Evolutionary conservation across 768 basidiomycete species (phyloP).

Genomic region (Kockovaella imperatae): DNA sequence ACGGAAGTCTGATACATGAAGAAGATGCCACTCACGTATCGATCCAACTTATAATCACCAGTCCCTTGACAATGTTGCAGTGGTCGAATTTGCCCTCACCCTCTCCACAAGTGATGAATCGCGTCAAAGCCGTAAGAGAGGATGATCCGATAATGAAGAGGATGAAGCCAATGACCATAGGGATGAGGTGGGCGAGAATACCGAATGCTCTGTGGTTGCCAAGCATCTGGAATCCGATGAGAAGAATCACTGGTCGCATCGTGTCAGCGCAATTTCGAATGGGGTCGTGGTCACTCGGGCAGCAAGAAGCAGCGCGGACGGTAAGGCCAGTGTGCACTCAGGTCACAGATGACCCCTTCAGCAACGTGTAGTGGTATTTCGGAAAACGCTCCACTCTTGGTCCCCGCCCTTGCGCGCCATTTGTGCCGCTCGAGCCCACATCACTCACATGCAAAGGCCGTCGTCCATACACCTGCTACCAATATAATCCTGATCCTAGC

Average conservation of each 20-base stretch:
- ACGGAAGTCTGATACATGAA: background rate
- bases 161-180: conserved; percentile 13
- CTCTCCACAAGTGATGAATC: conserved; percentile 36
- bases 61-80: conserved; percentile 43
- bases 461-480: conserved; percentile 36
- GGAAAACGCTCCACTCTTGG: too few species aligned
- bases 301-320: background rate
- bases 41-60: conserved; percentile 43
- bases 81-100: conserved; percentile 24
- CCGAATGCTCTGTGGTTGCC: conserved; percentile 30
- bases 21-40: conserved; percentile 28
- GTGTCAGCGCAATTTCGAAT: background rate
- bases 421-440: too few species aligned
- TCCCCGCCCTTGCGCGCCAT: too few species aligned
- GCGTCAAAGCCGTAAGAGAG: conserved; percentile 41
- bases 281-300: background rate
- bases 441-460: conserved; percentile 32
- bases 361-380: background rate
- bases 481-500: conserved; percentile 44
- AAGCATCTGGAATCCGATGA: conserved; percentile 36
- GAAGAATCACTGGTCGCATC: conserved; percentile 32
- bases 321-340: background rate
- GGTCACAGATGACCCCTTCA: background rate
- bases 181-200: conserved; percentile 38
- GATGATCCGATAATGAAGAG: conserved; percentile 31